Base-by-base conservation (phyloP, 805 yeast genomes). In the Pichia cephalocereana region DNA sequence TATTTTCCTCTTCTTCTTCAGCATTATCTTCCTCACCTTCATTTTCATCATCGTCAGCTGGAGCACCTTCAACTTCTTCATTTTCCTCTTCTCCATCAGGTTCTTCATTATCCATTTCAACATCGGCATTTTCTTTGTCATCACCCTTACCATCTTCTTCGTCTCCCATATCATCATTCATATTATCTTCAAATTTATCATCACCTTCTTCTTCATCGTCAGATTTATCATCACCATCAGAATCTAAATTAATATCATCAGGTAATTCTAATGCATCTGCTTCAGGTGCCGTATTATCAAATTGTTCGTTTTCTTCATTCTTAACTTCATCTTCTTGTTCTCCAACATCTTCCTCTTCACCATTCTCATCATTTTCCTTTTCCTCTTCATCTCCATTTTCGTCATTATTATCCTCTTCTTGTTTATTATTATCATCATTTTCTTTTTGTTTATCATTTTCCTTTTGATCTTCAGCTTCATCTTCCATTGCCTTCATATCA, bases 211-310 rank as follows among this genome's bases (percentile, higher is more conserved):
- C 60, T 6, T 58, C 63, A 14, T 48, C 63, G 8, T 53, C 57
- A 7, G 52, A 40, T 67, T 76, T 2, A n/a, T 70, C 78, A 11
- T 81, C 90, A 6, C 75, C 82, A 26, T 78, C 95, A n/a, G 82
- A 81, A 59, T 91, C 98, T 31, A 91, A 70, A 56, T 91, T 81
- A 73, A 91, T 77, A 57, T 90, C 96, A 15, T 93, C 98, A 0
- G 98, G 97, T 30, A 91, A 70, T 23, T 93, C 96, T 54, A 91
- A 70, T 4, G 90, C 81, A 51, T 93, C 98, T 7, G 80, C 71
- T 61, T 93, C 96, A 18, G 90, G 91, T 42, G 83, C 87, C 49
- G 80, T 70, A 17, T 78, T 77, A 41, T 87, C 95, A 45, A 86
- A 63, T 50, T 83, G 80, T 45, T 85, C 85, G 32, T 71, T 73